Evolutionary conservation across 805 yeast species (phyloP).

Genomic region (Gaillardinia entomophila): DNA sequence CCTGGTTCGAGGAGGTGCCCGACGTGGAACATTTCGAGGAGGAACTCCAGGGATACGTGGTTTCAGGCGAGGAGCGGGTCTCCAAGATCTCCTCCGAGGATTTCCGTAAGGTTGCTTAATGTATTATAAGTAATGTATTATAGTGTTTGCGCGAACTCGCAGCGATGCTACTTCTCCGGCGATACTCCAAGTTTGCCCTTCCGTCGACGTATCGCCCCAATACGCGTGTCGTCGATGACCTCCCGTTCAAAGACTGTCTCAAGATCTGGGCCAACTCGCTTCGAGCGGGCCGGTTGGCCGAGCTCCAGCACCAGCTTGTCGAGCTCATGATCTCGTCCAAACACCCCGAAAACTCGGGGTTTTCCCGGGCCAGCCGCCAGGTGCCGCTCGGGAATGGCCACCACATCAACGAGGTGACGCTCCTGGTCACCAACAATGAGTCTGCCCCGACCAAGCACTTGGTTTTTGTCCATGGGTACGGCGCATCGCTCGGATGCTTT

Average conservation of each 20-base stretch:
- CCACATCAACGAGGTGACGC: constrained; percentile 29
- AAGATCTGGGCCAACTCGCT: constrained; percentile 18
- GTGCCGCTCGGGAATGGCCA: constrained; percentile 20
- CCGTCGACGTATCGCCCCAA: constrained; percentile 12
- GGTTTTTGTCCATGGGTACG: constrained; percentile 54
- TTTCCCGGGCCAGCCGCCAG: constrained; percentile 11
- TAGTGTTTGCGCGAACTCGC: background rate
- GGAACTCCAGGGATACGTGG: constrained; percentile 25
- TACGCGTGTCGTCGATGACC: constrained; percentile 3
- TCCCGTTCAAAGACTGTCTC: constrained; percentile 9
- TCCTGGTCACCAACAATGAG: constrained; percentile 22
- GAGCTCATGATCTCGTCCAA: constrained; percentile 26
- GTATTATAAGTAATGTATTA: background rate
- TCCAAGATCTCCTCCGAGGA: constrained; percentile 4
- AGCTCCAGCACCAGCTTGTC: constrained; percentile 28
- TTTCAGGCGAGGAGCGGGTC: constrained; percentile 14
- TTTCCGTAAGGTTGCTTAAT: constrained; percentile 7
- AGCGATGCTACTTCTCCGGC: background rate
- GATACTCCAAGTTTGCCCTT: constrained; percentile 4
- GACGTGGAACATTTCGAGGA: constrained; percentile 61
- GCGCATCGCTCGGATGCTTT: constrained; percentile 52
- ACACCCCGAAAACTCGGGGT: constrained; percentile 14
- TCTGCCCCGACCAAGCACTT: constrained; percentile 28
- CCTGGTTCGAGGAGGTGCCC: constrained; percentile 58
- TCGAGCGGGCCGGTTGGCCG: constrained; percentile 17